Conservation (phyloP, 257 asterid genomes). For the Penstemon davidsonii region DNA sequence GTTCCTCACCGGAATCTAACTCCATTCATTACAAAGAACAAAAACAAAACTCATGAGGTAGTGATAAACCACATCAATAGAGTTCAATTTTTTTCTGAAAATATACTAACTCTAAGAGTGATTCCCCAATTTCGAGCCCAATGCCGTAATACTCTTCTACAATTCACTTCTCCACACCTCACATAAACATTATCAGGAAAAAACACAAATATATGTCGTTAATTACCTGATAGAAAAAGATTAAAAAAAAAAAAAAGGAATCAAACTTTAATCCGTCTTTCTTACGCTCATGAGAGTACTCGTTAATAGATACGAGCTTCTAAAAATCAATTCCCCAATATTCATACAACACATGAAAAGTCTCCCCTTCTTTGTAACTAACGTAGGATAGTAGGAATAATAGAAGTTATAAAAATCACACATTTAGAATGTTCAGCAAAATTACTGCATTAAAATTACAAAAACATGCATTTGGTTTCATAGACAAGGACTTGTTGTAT, state of each 20-base stretch:
- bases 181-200: too few species aligned
- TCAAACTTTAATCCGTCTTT: neutral
- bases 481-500: neutral
- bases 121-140: too few species aligned
- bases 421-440: neutral
- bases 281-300: too few species aligned
- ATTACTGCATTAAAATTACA: neutral
- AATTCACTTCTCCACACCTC: too few species aligned
- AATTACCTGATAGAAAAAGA: neutral
- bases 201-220: neutral
- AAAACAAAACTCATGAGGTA: slow-evolving; percentile 1
- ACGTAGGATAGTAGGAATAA: neutral
- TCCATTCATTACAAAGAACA: neutral
- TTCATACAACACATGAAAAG: neutral
- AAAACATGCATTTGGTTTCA: neutral
- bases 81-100: neutral
- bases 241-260: neutral
- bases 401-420: neutral
- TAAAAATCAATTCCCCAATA: neutral
- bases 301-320: too few species aligned
- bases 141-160: too few species aligned
- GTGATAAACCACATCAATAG: neutral
- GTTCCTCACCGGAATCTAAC: too few species aligned
- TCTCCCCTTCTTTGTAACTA: slow-evolving; percentile 12
- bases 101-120: too few species aligned